These are phyloP conservation scores for Fusarium napiforme DNA, from an alignment of 2,329 filamentous ascomycete species.

Conservation along the genomic window DNA sequence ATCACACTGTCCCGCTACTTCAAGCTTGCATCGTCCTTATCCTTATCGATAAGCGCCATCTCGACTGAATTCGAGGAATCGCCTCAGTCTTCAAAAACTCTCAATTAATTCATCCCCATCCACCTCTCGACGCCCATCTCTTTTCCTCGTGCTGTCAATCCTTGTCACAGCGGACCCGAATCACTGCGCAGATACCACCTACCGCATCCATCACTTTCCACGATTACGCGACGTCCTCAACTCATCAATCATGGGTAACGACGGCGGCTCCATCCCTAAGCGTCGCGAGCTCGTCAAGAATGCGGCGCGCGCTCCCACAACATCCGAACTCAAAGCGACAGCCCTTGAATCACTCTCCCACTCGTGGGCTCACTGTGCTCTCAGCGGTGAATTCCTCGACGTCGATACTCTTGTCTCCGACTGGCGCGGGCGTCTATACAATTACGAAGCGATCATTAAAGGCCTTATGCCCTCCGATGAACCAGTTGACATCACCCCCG, in stretches of 20 bases:
- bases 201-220: not conserved
- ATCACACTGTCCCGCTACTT: not conserved
- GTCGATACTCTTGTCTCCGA: constrained; percentile 83
- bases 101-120: constrained; percentile 5
- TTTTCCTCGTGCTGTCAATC: no score
- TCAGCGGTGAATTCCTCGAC: constrained; percentile 81
- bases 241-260: constrained; percentile 85
- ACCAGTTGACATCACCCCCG: constrained; percentile 60
- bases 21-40: not conserved
- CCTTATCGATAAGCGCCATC: constrained; percentile 41
- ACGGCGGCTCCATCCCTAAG: constrained; percentile 95
- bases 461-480: constrained; percentile 69
- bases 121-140: not conserved
- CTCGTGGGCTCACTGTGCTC: constrained; percentile 85
- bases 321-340: constrained; percentile 88
- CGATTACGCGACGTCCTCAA: not conserved
- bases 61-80: constrained; percentile 37
- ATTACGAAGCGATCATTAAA: constrained; percentile 89
- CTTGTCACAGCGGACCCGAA: not conserved
- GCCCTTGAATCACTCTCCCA: constrained; percentile 87
- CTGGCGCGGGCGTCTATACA: constrained; percentile 85
- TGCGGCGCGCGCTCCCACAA: constrained; percentile 82
- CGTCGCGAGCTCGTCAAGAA: constrained; percentile 96
- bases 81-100: constrained; percentile 15
- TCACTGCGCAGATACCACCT: not conserved